These are phyloP conservation scores for Metschnikowia santaceciliae DNA, from an alignment of 805 yeast genomes.

Conservation along the genomic window DNA sequence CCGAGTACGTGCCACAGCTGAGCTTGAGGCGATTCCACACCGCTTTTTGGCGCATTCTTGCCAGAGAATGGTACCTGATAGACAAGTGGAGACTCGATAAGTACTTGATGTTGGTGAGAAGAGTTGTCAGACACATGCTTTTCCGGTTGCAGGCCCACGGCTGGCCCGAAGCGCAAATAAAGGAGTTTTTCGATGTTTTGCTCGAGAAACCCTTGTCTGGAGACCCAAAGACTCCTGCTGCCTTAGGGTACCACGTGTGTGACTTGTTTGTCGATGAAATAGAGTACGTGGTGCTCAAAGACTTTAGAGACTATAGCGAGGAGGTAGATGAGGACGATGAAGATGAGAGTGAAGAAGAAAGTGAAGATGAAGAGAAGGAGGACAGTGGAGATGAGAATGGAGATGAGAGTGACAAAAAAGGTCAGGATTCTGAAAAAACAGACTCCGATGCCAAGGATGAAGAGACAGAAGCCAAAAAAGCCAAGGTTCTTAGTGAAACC, in stretches of 20 bases:
- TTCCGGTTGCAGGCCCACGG: constrained; percentile 47
- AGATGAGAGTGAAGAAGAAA: constrained; percentile 1
- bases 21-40: constrained; percentile 52
- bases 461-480: constrained; percentile 21
- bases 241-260: constrained; percentile 77
- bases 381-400: constrained; percentile 32
- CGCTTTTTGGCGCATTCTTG: constrained; percentile 79
- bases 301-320: constrained; percentile 35
- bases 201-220: constrained; percentile 51
- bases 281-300: constrained; percentile 57
- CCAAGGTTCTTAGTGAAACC: constrained; percentile 35
- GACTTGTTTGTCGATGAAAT: constrained; percentile 85
- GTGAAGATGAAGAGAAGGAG: constrained; percentile 6
- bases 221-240: constrained; percentile 58
- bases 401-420: constrained; percentile 12
- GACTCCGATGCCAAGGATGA: constrained; percentile 15
- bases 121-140: constrained; percentile 64
- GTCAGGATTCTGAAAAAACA: constrained; percentile 27
- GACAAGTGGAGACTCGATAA: constrained; percentile 89
- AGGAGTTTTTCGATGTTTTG: constrained; percentile 42
- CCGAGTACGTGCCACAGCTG: constrained; percentile 38
- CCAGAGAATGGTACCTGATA: constrained; percentile 76
- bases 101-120: constrained; percentile 74
- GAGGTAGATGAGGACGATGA: constrained; percentile 34
- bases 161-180: constrained; percentile 49